Conservation (phyloP, 768 basidiomycete species). For the Sporobolomyces roseus region DNA sequence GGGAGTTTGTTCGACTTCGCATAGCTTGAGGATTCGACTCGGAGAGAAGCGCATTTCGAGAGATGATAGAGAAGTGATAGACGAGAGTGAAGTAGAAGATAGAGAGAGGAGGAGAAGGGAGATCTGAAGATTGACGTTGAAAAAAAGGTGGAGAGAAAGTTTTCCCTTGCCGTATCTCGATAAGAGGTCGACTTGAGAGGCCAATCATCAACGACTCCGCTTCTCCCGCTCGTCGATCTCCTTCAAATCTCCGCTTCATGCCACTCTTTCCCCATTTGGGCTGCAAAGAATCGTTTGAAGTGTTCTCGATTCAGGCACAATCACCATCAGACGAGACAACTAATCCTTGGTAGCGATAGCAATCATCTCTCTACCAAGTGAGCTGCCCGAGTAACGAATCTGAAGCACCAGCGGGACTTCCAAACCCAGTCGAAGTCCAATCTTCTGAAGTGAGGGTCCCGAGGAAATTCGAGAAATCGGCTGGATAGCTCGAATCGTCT, state of each 20-base stretch:
- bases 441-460: conserved; percentile 19
- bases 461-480: conserved; percentile 23
- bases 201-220: too few relatives aligned
- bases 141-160: neutral
- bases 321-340: too few relatives aligned
- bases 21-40: neutral
- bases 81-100: too few relatives aligned
- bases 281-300: too few relatives aligned
- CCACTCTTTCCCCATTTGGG: too few relatives aligned
- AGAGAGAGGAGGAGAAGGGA: too few relatives aligned
- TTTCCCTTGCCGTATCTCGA: too few relatives aligned
- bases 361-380: conserved; percentile 26
- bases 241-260: too few relatives aligned
- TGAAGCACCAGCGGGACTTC: neutral
- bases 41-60: conserved; percentile 14
- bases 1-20: conserved; percentile 15
- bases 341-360: neutral
- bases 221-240: too few relatives aligned
- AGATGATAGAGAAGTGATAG: neutral
- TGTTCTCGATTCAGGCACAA: too few relatives aligned
- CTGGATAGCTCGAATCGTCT: neutral
- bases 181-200: too few relatives aligned
- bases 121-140: neutral
- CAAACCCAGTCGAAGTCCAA: conserved; percentile 30
- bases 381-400: conserved; percentile 18